phyloP scores from a whole-genome alignment of 495 filamentous ascomycete species.

The Xylaria grammica region DNA sequence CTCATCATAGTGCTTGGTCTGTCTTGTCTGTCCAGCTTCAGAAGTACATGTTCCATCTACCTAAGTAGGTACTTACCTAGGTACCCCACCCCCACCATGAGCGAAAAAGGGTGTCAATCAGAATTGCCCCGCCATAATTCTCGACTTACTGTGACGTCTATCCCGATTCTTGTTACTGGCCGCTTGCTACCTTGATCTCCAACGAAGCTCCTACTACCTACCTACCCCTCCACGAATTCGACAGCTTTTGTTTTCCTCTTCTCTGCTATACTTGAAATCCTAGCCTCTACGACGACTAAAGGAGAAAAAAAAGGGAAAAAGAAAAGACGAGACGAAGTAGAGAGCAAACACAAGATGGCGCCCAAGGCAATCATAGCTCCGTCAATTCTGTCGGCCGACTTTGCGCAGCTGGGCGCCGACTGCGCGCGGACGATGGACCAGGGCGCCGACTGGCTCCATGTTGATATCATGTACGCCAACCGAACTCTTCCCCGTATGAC shows the following conservation, averaged over 20 bases:
- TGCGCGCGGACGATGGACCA: slow-evolving; percentile 81
- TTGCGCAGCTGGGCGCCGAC: slow-evolving; percentile 81
- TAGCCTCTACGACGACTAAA: too few species aligned
- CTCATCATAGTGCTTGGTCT: too few species aligned
- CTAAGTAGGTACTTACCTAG: too few species aligned
- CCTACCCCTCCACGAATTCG: background rate
- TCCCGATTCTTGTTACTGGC: background rate
- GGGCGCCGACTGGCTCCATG: slow-evolving; percentile 88
- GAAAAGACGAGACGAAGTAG: too few species aligned
- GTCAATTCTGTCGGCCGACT: slow-evolving; percentile 96
- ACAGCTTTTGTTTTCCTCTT: background rate
- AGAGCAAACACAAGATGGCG: slow-evolving; percentile 68
- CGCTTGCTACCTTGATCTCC: background rate
- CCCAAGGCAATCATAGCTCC: slow-evolving; percentile 94
- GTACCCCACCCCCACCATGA: slow-evolving; percentile 27
- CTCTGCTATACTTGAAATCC: too few species aligned
- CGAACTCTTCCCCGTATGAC: background rate
- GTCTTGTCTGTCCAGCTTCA: too few species aligned
- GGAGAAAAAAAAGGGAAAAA: slow-evolving; percentile 5
- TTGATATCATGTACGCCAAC: slow-evolving; percentile 79
- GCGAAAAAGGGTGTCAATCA: slow-evolving; percentile 16
- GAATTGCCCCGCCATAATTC: slow-evolving; percentile 34
- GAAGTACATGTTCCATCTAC: too few species aligned
- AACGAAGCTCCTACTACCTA: background rate
- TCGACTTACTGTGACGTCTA: slow-evolving; percentile 31